These are phyloP conservation scores for Stenogyne calaminthoides DNA, from an alignment of 305 asterid species.

Conservation along the genomic window DNA sequence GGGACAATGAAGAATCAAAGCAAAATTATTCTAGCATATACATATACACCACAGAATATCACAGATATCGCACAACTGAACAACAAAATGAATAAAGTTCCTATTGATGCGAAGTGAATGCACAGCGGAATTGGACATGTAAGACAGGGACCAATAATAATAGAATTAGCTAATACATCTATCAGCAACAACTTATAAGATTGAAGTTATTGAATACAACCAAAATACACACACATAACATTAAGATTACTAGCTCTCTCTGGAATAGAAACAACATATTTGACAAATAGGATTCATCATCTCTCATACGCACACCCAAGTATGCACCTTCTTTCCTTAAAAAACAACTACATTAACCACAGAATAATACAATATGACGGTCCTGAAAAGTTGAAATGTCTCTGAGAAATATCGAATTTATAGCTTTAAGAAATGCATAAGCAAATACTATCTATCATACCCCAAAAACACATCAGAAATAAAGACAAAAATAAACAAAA, in stretches of 20 bases:
- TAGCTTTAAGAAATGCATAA: conserved; percentile 1
- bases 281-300: conserved; percentile 16
- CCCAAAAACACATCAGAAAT: neutral
- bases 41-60: neutral
- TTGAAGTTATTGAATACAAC: neutral
- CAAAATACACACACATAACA: neutral
- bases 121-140: neutral
- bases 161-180: conserved; percentile 10
- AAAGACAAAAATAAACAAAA: neutral
- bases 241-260: conserved; percentile 9
- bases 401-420: neutral
- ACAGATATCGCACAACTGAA: neutral
- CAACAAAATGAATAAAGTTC: neutral
- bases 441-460: conserved; percentile 24
- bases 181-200: conserved; percentile 9
- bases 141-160: neutral
- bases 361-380: neutral
- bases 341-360: neutral
- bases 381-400: neutral
- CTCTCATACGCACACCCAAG: conserved; percentile 1
- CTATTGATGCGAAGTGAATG: neutral
- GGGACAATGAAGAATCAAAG: conserved; percentile 10
- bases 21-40: neutral
- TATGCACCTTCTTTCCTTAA: neutral
- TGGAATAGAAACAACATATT: neutral